Conservation (phyloP, 352 stramenopile genomes). For the Phytophthora sojae region DNA sequence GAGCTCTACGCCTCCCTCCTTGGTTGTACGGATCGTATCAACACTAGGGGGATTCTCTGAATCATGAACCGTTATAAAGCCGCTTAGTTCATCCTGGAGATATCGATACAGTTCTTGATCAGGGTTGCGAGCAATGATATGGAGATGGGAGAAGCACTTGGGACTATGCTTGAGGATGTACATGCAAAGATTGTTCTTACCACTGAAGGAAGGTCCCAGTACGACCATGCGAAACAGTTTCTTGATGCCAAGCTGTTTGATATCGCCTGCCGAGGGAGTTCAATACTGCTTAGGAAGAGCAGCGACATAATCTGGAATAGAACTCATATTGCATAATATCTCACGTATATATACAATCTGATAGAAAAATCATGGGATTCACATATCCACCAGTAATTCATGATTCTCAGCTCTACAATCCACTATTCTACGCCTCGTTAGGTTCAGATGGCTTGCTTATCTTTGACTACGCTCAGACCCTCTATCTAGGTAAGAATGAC, state of each 20-base stretch:
- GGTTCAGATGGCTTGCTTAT: constrained; percentile 9
- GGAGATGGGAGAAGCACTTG: not conserved
- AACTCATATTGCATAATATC: constrained; percentile 2
- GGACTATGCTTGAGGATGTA: constrained; percentile 4
- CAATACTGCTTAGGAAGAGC: constrained; percentile 7
- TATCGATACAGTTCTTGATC: constrained; percentile 5
- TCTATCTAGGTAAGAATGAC: not conserved
- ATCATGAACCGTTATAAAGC: not conserved
- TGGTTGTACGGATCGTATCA: not conserved
- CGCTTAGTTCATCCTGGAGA: constrained; percentile 1
- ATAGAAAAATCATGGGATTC: constrained; percentile 19
- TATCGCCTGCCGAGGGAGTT: constrained; percentile 1
- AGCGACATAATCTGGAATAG: constrained; percentile 8
- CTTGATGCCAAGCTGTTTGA: constrained; percentile 3
- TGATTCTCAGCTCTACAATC: constrained; percentile 18
- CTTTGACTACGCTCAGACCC: constrained; percentile 5
- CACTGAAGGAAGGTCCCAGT: not conserved
- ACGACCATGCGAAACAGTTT: constrained; percentile 3
- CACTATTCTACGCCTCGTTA: constrained; percentile 16
- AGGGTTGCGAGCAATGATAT: constrained; percentile 1
- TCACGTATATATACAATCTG: constrained; percentile 19
- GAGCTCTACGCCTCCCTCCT: constrained; percentile 7
- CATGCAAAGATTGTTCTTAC: no score
- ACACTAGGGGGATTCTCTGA: not conserved
- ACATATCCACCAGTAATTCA: constrained; percentile 15